Percentiles rank a stretch among this genome's conserved stretches.
Conservation (phyloP, 2,329 filamentous ascomycete species). For the Penicillium verrucosum region DNA sequence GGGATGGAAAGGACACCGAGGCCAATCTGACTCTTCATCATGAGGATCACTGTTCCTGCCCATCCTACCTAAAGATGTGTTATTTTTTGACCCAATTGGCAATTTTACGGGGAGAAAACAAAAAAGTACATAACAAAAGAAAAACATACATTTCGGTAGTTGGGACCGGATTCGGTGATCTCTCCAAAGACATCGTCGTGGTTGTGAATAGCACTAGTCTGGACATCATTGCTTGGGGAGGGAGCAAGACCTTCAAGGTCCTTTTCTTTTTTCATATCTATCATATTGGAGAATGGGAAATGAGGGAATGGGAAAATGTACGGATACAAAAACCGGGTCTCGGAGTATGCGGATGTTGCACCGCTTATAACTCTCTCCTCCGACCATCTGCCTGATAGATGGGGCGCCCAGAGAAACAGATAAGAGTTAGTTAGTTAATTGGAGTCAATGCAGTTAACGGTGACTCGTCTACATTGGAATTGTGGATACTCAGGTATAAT, state of each 20-base stretch:
- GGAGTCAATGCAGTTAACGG: background rate
- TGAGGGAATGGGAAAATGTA: background rate
- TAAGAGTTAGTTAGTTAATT: background rate
- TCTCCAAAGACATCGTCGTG: conserved; percentile 40
- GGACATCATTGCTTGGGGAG: background rate
- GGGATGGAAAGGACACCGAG: conserved; percentile 52
- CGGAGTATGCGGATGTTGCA: background rate
- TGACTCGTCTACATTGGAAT: background rate
- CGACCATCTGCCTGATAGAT: background rate
- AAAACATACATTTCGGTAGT: conserved; percentile 29
- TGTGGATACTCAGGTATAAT: background rate
- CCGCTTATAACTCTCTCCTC: background rate
- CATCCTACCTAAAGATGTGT: conserved; percentile 38
- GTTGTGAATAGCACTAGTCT: background rate
- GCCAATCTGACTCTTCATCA: conserved; percentile 49
- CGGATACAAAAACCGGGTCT: background rate
- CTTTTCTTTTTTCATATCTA: conserved; percentile 1
- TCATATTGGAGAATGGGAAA: background rate
- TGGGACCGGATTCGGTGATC: conserved; percentile 30
- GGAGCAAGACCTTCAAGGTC: conserved; percentile 1
- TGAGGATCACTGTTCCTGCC: conserved; percentile 44
- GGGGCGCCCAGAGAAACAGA: background rate
- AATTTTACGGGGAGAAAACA: background rate
- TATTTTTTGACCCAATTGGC: background rate
- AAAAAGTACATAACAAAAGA: background rate